Evolutionary conservation across 1,284 basidiomycete species (phyloP).

Genomic region (Agroathelia rolfsii): DNA sequence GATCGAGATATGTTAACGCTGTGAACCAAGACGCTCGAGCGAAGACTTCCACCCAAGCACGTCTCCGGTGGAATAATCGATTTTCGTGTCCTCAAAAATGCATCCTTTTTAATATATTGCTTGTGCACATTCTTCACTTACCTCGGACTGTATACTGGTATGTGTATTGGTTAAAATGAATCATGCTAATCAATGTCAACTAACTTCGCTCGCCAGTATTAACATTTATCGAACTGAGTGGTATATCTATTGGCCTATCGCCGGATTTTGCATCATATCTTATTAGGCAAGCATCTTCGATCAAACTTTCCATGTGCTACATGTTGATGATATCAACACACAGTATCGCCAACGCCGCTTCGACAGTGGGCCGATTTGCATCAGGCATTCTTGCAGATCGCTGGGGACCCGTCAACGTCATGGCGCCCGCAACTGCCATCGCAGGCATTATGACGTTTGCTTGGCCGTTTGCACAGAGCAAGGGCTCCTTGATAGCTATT

Average conservation of each 20-base stretch:
- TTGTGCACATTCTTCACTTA: conserved; percentile 13
- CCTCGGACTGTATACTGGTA: conserved; percentile 8
- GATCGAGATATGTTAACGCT: too few relatives aligned
- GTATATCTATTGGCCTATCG: conserved; percentile 12
- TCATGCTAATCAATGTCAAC: too few relatives aligned
- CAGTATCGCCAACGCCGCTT: conserved; percentile 18
- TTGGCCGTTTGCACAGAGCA: conserved; percentile 16
- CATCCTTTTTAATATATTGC: conserved; percentile 15
- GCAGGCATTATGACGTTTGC: conserved; percentile 15
- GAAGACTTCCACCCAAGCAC: conserved; percentile 15
- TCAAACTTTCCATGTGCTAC: too few relatives aligned
- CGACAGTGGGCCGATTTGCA: conserved; percentile 14
- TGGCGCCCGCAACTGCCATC: conserved; percentile 11
- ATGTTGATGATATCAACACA: too few relatives aligned
- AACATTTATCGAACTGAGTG: conserved; percentile 7
- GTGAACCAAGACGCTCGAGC: conserved; percentile 13
- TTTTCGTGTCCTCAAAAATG: conserved; percentile 14
- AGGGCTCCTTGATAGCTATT: conserved; percentile 13
- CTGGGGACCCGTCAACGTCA: too few relatives aligned
- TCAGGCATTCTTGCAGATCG: conserved; percentile 16
- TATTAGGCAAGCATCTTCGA: too few relatives aligned
- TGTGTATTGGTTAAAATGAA: background rate
- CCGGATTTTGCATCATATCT: conserved; percentile 16
- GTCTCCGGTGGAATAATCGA: conserved; percentile 17
- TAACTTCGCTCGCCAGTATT: conserved; percentile 1